These are phyloP conservation scores for Botrytis tulipae DNA, from an alignment of 2,329 filamentous ascomycete species.

Conservation along the genomic window DNA sequence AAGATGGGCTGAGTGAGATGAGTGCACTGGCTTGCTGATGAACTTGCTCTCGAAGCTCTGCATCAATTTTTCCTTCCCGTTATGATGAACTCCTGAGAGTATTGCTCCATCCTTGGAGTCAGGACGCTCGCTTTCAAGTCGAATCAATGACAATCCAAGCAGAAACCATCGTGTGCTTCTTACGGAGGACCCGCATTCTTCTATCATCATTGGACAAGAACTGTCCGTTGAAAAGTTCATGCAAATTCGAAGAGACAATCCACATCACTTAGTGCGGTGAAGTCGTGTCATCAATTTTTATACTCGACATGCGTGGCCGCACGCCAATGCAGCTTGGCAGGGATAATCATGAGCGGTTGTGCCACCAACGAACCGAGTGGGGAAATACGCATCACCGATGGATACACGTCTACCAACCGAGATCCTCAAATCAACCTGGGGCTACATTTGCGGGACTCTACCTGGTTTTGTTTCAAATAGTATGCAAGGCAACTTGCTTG, in stretches of 20 bases:
- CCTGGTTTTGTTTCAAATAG: background rate
- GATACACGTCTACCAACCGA: background rate
- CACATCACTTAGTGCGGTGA: background rate
- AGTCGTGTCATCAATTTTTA: background rate
- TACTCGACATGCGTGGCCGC: slow-evolving; percentile 10
- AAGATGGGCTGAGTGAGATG: background rate
- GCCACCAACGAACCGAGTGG: slow-evolving; percentile 3
- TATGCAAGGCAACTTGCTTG: background rate
- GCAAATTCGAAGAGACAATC: background rate
- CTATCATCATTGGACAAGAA: background rate
- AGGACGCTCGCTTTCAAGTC: background rate
- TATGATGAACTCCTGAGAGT: background rate
- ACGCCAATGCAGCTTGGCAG: background rate
- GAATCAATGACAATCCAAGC: background rate
- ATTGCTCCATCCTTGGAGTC: background rate
- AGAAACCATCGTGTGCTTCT: background rate
- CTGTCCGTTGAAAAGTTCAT: background rate
- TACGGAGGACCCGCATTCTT: background rate
- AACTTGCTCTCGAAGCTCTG: background rate
- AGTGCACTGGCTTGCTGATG: background rate
- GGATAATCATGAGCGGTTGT: background rate
- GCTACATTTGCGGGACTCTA: background rate
- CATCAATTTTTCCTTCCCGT: background rate
- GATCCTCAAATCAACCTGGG: background rate
- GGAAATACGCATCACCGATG: background rate